Percentiles rank a stretch among this genome's conserved stretches.
These are phyloP conservation scores for Symbiodinium pilosum DNA, from an alignment of 73 alveolate genomes.

Conservation along the genomic window DNA sequence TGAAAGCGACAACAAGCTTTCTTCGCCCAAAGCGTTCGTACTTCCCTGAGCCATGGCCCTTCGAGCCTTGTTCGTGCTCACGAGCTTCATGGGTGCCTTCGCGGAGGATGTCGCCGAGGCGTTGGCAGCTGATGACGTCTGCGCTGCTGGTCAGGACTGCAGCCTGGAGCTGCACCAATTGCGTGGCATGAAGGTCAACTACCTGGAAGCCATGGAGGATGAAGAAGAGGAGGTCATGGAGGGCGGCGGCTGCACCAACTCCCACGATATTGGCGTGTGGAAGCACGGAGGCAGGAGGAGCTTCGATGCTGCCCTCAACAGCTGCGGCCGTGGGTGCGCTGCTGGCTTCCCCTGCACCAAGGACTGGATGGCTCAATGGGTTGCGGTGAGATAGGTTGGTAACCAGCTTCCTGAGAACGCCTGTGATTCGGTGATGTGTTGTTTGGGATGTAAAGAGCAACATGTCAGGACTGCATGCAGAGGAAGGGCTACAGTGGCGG, in stretches of 20 bases:
- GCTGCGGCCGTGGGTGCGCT: slow-evolving; percentile 66
- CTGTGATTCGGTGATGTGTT: too few species aligned
- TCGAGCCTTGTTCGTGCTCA: neutral
- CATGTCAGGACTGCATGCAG: slow-evolving; percentile 1
- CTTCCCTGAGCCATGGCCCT: neutral
- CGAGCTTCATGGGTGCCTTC: neutral
- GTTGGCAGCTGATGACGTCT: slow-evolving; percentile 28
- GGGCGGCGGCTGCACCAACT: slow-evolving; percentile 49
- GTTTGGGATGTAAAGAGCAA: too few species aligned
- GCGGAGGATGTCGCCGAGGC: slow-evolving; percentile 25
- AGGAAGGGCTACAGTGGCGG: slow-evolving; percentile 34
- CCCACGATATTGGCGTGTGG: slow-evolving; percentile 12
- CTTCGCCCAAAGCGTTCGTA: too few species aligned
- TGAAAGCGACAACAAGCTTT: too few species aligned
- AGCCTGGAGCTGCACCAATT: slow-evolving; percentile 70
- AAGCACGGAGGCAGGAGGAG: slow-evolving; percentile 22
- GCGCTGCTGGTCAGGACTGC: slow-evolving; percentile 43
- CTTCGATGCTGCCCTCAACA: slow-evolving; percentile 56
- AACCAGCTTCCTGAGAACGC: too few species aligned
- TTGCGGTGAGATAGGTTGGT: too few species aligned
- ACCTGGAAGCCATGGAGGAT: slow-evolving; percentile 31
- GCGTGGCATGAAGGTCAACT: slow-evolving; percentile 59
- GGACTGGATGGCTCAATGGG: slow-evolving; percentile 8
- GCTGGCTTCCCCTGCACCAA: slow-evolving; percentile 73
- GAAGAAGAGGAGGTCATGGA: neutral